Evolutionary conservation across 2,329 filamentous ascomycete species (phyloP).

Genomic region (Rutstroemia sp.): DNA sequence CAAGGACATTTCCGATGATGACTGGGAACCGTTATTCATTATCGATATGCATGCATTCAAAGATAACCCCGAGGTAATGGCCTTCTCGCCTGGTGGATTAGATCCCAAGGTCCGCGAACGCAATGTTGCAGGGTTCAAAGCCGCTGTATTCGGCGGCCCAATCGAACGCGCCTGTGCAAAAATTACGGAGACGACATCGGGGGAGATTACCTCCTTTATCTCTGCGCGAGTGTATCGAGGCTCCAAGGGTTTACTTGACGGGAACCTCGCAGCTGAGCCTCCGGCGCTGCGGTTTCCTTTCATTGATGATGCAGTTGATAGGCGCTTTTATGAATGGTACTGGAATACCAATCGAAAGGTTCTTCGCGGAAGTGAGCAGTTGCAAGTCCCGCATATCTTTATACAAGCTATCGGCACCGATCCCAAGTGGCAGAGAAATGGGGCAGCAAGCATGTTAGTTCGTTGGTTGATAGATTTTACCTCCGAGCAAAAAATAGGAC

Average conservation of each 20-base stretch:
- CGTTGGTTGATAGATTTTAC: neutral
- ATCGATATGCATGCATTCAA: neutral
- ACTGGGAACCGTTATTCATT: neutral
- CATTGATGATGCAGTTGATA: neutral
- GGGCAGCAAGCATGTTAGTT: neutral
- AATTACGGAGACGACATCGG: neutral
- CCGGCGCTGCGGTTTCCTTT: neutral
- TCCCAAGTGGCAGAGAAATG: neutral
- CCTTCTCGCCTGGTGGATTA: neutral
- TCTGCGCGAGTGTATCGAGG: neutral
- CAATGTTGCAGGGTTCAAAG: neutral
- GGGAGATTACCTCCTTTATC: neutral
- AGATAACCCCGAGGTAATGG: neutral
- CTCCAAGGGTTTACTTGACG: neutral
- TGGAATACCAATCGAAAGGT: neutral
- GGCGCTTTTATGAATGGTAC: neutral
- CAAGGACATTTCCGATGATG: neutral
- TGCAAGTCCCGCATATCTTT: neutral
- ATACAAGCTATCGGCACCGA: neutral
- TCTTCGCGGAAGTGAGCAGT: neutral
- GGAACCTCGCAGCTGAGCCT: neutral
- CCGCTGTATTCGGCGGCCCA: neutral
- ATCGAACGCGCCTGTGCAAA: neutral
- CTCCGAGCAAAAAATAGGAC: neutral
- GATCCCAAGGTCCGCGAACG: neutral